Conservation (phyloP, 352 stramenopile genomes). For the Pythium monospermum region DNA sequence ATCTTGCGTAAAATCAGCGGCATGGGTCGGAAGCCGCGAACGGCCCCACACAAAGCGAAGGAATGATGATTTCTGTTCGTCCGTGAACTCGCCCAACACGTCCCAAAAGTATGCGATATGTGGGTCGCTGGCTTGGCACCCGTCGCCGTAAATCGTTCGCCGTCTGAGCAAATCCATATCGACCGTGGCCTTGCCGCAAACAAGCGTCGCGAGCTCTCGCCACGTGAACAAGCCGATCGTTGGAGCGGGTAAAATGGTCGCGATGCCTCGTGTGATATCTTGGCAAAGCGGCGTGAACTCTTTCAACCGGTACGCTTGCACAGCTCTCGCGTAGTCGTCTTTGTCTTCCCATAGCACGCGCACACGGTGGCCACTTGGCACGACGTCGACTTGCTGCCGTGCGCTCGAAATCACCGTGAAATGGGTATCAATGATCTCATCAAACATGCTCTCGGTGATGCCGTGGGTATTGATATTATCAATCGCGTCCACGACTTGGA, state of each 20-base stretch:
- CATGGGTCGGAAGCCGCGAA: constrained; percentile 86
- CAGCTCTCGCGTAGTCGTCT: constrained; percentile 69
- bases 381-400: constrained; percentile 69
- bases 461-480: constrained; percentile 69
- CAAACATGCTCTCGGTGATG: constrained; percentile 84
- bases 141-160: constrained; percentile 88
- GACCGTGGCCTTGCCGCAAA: constrained; percentile 87
- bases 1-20: constrained; percentile 85
- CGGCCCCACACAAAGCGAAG: constrained; percentile 85
- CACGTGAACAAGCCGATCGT: constrained; percentile 84
- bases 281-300: constrained; percentile 78
- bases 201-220: constrained; percentile 84
- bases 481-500: constrained; percentile 89
- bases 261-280: constrained; percentile 72
- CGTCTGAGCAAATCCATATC: constrained; percentile 83
- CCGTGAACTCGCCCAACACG: constrained; percentile 77
- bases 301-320: constrained; percentile 70
- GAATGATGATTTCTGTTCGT: constrained; percentile 89
- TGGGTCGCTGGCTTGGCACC: constrained; percentile 76
- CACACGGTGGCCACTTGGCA: constrained; percentile 70
- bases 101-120: constrained; percentile 92
- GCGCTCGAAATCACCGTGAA: constrained; percentile 88
- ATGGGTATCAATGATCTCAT: constrained; percentile 87
- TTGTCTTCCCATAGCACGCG: constrained; percentile 90
- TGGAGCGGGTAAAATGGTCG: constrained; percentile 79